Base-by-base conservation (phyloP, 2,329 filamentous ascomycete genomes). In the Proliferodiscus dingleyae region DNA sequence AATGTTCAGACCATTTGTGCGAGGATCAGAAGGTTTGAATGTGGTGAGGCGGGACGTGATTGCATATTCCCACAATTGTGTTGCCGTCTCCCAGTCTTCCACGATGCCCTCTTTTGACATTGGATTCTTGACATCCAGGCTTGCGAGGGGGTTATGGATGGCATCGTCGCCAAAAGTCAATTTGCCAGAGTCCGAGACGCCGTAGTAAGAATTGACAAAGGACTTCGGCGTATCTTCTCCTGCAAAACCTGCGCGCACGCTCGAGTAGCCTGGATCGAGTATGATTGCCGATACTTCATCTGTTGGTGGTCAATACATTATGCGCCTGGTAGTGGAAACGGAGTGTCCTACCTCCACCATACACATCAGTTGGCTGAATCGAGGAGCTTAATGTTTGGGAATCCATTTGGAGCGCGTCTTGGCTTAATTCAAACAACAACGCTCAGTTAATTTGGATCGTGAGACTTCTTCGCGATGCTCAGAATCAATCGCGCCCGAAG, bases 251-350 rank as follows among this genome's bases (percentile, higher is more conserved):
- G 90, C 93, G 68, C 94, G 89, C 32, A 87, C 90, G 57, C 82
- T 85, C 63, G 87, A 88, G 71, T 89, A 96, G 51, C 94, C 93
- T 3, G 93, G 87, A 64, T 98, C 93, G 63, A 98, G 87, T 29
- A 98, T 88, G 58, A 98, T 86, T 42, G 94, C 94, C 28, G 90
- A 94, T 55, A 98, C 90, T 73, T 98, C 93, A 74, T 98, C 93
- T 95, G 60, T 47, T 40, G 49, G 33, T 41, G 41, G 48, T 30
- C 19, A 47, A 37, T 22, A 41, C 41, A 38, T 36, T 28, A 28
- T 36, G 36, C 34, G 34, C 34, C 34, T 15, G 3, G 37, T 22
- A 41, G 30, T 29, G 44, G 26, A 19, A 46, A 43, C 34, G 41
- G 42, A 28, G 24, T 41, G 62, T 48, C 62, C 53, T 64, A 81